These are phyloP conservation scores for Styphnolobium japonicum DNA, from an alignment of 306 rosid species.

Conservation along the genomic window DNA sequence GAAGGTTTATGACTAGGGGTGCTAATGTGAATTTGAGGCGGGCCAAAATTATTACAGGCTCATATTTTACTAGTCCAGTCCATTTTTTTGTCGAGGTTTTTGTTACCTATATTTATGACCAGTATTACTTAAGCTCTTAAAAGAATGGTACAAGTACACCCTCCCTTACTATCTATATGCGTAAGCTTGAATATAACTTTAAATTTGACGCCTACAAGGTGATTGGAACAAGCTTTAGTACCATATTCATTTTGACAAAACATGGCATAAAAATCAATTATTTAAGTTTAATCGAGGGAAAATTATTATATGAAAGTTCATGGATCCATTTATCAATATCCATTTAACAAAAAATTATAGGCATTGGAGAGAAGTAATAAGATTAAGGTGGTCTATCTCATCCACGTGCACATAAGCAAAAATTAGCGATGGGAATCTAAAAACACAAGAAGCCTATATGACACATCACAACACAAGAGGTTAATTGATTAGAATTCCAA, in stretches of 20 bases:
- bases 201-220: neutral
- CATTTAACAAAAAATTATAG: neutral
- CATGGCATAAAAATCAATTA: neutral
- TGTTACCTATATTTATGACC: too few relatives aligned
- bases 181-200: neutral
- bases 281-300: neutral
- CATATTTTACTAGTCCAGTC: too few relatives aligned
- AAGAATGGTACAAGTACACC: too few relatives aligned
- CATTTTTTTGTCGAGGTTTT: too few relatives aligned
- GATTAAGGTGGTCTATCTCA: neutral
- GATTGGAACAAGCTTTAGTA: neutral
- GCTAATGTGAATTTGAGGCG: too few relatives aligned
- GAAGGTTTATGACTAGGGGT: too few relatives aligned
- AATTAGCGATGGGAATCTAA: neutral
- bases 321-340: neutral
- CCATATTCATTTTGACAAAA: neutral
- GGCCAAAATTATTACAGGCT: too few relatives aligned
- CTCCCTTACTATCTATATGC: too few relatives aligned
- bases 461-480: neutral
- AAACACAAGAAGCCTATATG: neutral
- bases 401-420: neutral
- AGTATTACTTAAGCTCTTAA: too few relatives aligned
- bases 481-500: neutral
- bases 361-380: neutral
- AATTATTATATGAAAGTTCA: neutral